Conservation (phyloP, 1,284 basidiomycete genomes). For the Boletus smithii region DNA sequence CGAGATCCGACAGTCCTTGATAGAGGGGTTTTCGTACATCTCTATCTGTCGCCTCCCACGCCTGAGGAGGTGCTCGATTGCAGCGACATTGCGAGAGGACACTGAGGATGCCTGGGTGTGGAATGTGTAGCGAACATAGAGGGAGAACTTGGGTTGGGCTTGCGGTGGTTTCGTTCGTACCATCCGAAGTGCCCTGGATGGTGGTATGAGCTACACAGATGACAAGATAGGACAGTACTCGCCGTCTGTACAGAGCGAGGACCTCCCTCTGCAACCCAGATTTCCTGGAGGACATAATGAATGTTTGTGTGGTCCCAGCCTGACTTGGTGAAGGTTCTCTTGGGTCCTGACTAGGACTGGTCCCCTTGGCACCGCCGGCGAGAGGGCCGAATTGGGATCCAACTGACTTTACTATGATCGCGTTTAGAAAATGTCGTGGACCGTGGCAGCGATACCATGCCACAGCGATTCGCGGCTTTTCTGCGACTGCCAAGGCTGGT, state of each 20-base stretch:
- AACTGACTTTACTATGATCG: slow-evolving; percentile 19
- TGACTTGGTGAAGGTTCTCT: neutral
- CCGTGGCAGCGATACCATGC: slow-evolving; percentile 7
- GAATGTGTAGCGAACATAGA: slow-evolving; percentile 67
- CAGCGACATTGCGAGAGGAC: slow-evolving; percentile 60
- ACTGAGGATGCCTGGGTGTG: slow-evolving; percentile 56
- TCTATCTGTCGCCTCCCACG: slow-evolving; percentile 64
- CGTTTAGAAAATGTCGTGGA: slow-evolving; percentile 13
- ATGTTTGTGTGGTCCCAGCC: neutral
- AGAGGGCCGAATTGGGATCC: slow-evolving; percentile 7
- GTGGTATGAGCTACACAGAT: slow-evolving; percentile 4
- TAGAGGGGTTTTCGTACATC: slow-evolving; percentile 59
- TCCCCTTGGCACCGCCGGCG: slow-evolving; percentile 26
- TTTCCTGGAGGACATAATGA: slow-evolving; percentile 28
- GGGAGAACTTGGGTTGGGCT: slow-evolving; percentile 58
- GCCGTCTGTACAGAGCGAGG: slow-evolving; percentile 71
- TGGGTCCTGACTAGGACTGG: slow-evolving; percentile 12
- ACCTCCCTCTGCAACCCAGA: slow-evolving; percentile 74
- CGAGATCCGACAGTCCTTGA: slow-evolving; percentile 71
- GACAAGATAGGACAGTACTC: neutral
- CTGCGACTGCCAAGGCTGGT: slow-evolving; percentile 5
- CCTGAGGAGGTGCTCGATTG: slow-evolving; percentile 70
- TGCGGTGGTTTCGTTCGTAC: slow-evolving; percentile 58
- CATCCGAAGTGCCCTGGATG: slow-evolving; percentile 67
- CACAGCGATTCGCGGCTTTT: slow-evolving; percentile 15